Conservation (phyloP, 164 flowering plant species). For the Vitis rupestris region DNA sequence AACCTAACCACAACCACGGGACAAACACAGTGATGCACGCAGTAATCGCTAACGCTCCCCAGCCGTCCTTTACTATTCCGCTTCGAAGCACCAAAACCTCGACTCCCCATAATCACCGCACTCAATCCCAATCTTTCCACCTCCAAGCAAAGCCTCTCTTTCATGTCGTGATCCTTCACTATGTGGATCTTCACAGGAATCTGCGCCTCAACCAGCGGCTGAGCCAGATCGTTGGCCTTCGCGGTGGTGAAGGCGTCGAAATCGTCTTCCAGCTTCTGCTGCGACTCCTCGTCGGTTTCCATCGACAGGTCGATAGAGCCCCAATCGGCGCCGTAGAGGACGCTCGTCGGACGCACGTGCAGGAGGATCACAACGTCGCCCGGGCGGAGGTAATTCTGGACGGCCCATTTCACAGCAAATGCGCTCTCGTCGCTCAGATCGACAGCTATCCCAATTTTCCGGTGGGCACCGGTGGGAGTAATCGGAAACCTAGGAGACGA, state of each 20-base stretch:
- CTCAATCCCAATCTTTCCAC: constrained; percentile 60
- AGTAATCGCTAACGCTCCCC: constrained; percentile 67
- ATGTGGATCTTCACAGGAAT: constrained; percentile 74
- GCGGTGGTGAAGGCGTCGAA: constrained; percentile 55
- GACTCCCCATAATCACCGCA: constrained; percentile 55
- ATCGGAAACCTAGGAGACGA: constrained; percentile 49
- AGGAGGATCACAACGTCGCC: constrained; percentile 54
- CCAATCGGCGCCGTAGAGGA: constrained; percentile 84
- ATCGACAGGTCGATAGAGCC: constrained; percentile 47
- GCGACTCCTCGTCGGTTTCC: constrained; percentile 30
- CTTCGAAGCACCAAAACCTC: constrained; percentile 57
- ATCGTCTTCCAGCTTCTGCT: constrained; percentile 57
- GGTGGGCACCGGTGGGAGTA: constrained; percentile 26
- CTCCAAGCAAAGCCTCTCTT: constrained; percentile 76
- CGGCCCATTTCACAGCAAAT: constrained; percentile 66
- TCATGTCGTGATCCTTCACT: constrained; percentile 88
- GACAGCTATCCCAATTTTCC: constrained; percentile 58
- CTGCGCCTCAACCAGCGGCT: constrained; percentile 57
- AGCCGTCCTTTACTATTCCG: constrained; percentile 36
- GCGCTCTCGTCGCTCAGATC: constrained; percentile 73
- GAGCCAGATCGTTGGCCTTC: constrained; percentile 57
- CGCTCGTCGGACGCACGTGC: constrained; percentile 54
- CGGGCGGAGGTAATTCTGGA: constrained; percentile 58
- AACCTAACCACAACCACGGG: constrained; percentile 63
- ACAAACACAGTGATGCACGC: constrained; percentile 64